A percentile compares a stretch with the other conserved stretches of the same genome.
Conservation (phyloP, 2,329 filamentous ascomycete genomes). For the Whalleya microplaca region DNA sequence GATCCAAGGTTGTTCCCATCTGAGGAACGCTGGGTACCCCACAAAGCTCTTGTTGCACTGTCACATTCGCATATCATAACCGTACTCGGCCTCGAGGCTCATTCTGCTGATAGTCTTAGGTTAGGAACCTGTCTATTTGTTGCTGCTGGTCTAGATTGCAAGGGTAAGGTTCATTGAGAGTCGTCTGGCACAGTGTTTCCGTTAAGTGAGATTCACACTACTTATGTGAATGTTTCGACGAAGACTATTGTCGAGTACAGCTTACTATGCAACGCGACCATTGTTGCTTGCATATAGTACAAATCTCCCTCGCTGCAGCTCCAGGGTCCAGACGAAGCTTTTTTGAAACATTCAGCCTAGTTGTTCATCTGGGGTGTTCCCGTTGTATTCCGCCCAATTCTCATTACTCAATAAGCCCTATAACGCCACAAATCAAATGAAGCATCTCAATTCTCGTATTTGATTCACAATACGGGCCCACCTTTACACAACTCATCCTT, state of each 20-base stretch:
- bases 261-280: slow-evolving; percentile 12
- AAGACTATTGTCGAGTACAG: background rate
- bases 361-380: slow-evolving; percentile 5
- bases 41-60: slow-evolving; percentile 18
- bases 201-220: background rate
- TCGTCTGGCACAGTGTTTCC: background rate
- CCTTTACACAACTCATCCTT: slow-evolving; percentile 17
- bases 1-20: slow-evolving; percentile 18
- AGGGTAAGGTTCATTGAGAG: slow-evolving; percentile 24
- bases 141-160: slow-evolving; percentile 20
- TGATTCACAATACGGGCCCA: slow-evolving; percentile 7
- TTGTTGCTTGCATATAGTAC: background rate
- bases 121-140: slow-evolving; percentile 27
- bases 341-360: slow-evolving; percentile 8
- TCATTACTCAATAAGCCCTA: slow-evolving; percentile 4
- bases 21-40: slow-evolving; percentile 28
- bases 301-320: background rate
- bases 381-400: background rate
- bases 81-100: slow-evolving; percentile 15
- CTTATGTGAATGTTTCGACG: background rate
- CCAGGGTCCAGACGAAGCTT: background rate
- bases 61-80: slow-evolving; percentile 11
- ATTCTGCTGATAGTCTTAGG: slow-evolving; percentile 28
- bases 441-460: slow-evolving; percentile 17
- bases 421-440: slow-evolving; percentile 10